These are phyloP conservation scores for Gryganskiella cystojenkinii DNA, from an alignment of 192 early-diverging fungal genomes.

Conservation along the genomic window DNA sequence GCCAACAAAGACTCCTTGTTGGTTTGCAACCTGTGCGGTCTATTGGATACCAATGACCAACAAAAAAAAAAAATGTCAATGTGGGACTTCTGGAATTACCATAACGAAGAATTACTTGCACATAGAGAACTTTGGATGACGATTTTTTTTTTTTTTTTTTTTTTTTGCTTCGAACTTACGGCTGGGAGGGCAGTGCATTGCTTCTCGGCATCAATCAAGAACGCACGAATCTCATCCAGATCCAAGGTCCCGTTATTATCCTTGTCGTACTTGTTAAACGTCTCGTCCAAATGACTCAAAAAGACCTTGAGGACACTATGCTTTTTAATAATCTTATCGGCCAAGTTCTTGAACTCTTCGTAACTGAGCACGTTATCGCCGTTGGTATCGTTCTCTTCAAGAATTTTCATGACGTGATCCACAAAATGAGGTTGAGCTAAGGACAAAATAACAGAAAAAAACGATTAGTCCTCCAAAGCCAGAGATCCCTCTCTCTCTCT, in stretches of 20 bases:
- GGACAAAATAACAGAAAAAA: background rate
- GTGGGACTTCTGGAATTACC: background rate
- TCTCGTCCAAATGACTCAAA: constrained; percentile 54
- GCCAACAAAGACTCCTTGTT: constrained; percentile 64
- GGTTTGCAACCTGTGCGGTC: constrained; percentile 69
- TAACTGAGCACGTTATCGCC: constrained; percentile 57
- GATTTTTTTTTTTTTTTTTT: no score
- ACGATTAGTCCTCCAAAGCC: no score
- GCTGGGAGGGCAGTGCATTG: constrained; percentile 63
- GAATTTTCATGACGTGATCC: constrained; percentile 55
- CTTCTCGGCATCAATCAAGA: constrained; percentile 66
- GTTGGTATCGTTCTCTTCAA: constrained; percentile 61
- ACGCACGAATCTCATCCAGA: constrained; percentile 57
- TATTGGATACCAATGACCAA: constrained; percentile 22
- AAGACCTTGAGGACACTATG: constrained; percentile 67
- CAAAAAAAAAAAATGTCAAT: background rate
- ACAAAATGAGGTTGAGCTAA: constrained; percentile 69
- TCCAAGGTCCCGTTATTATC: constrained; percentile 64
- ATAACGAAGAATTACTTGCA: no score
- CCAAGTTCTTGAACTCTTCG: constrained; percentile 60
- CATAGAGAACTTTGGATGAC: no score
- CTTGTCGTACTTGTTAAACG: constrained; percentile 60
- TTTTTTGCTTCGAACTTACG: constrained; percentile 43
- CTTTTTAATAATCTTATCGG: constrained; percentile 50
- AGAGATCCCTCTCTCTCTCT: no score